Conservation (phyloP, 2,329 filamentous ascomycete species). For the Emmonsiellopsis sp. region DNA sequence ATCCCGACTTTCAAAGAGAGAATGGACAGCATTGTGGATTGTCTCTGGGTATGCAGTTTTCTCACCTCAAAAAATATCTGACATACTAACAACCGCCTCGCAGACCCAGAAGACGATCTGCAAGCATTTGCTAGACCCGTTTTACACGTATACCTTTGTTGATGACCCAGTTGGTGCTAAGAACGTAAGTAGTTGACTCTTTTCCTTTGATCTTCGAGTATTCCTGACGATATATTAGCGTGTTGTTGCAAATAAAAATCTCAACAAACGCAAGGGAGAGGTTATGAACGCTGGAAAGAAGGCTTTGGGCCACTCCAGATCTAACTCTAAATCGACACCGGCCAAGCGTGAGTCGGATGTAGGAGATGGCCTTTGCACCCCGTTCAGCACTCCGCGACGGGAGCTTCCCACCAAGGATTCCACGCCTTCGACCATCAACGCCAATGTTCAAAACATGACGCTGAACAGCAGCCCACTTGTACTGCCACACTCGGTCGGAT, state of each 20-base stretch:
- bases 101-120: conserved; percentile 30
- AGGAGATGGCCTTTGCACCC: neutral
- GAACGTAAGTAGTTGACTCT: conserved; percentile 10
- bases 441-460: conserved; percentile 1
- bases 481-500: neutral
- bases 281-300: conserved; percentile 26
- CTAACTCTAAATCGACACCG: neutral
- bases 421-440: neutral
- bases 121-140: conserved; percentile 29
- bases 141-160: conserved; percentile 25
- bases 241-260: conserved; percentile 23
- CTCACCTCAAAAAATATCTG: neutral
- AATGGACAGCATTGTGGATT: conserved; percentile 14
- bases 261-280: conserved; percentile 25
- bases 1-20: conserved; percentile 9
- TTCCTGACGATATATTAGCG: conserved; percentile 14
- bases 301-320: conserved; percentile 10
- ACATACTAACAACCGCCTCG: neutral
- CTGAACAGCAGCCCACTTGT: neutral
- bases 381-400: neutral
- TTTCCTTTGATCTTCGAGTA: neutral
- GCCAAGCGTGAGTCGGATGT: neutral
- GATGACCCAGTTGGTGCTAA: conserved; percentile 25
- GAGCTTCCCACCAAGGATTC: neutral
- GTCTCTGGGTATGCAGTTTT: conserved; percentile 11